phyloP scores from a whole-genome alignment of 208 protist species.

The Trypanosoma cruzi region DNA sequence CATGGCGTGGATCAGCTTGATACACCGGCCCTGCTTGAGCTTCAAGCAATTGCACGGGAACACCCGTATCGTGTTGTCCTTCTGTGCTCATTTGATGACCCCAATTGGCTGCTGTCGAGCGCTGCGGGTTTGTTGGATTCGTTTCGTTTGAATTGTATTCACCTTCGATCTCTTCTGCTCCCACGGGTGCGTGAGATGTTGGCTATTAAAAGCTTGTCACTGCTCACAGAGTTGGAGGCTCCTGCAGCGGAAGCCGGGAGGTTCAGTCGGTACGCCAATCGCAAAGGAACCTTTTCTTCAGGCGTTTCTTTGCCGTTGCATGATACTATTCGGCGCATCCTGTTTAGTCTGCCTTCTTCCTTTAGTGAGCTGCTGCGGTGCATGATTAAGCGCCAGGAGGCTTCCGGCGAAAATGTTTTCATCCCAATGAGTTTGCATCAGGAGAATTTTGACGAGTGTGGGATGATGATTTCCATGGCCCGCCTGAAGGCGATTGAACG shows the following conservation, averaged over 20 bases:
- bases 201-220: constrained; percentile 39
- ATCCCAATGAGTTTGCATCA: constrained; percentile 58
- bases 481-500: constrained; percentile 66
- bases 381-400: constrained; percentile 67
- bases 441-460: constrained; percentile 59
- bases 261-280: constrained; percentile 14
- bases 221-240: constrained; percentile 62
- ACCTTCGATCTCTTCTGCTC: constrained; percentile 60
- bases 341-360: constrained; percentile 66
- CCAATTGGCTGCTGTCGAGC: constrained; percentile 44
- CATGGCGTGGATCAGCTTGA: constrained; percentile 73
- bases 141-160: constrained; percentile 47
- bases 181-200: constrained; percentile 67
- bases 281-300: not conserved
- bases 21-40: constrained; percentile 26
- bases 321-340: constrained; percentile 81
- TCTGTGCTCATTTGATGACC: constrained; percentile 62
- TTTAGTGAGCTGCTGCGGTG: constrained; percentile 70
- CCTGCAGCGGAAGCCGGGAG: constrained; percentile 21
- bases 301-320: constrained; percentile 43
- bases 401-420: constrained; percentile 57
- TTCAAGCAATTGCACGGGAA: constrained; percentile 48
- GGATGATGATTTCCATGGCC: constrained; percentile 68
- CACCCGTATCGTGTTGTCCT: constrained; percentile 38
- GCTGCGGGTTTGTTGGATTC: constrained; percentile 34